Conservation (phyloP, 2,329 filamentous ascomycete species). For the Colletotrichum echinochloae region DNA sequence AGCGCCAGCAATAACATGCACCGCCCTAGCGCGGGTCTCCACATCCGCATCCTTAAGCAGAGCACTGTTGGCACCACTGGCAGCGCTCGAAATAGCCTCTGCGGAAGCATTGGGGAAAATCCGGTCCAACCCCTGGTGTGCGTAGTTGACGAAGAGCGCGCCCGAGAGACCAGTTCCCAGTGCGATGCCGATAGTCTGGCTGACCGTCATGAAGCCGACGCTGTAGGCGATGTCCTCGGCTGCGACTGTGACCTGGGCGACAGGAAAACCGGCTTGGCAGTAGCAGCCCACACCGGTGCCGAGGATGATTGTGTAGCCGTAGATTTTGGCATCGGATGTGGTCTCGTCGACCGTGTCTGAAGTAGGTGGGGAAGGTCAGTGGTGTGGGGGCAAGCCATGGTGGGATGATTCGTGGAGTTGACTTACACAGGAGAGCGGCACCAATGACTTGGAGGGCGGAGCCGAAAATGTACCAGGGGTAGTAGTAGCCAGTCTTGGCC, state of each 20-base stretch:
- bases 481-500: slow-evolving; percentile 56
- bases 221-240: slow-evolving; percentile 45
- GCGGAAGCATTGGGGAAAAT: background rate
- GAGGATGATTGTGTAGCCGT: slow-evolving; percentile 52
- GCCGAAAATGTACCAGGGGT: slow-evolving; percentile 53
- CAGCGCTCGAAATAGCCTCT: too few species aligned
- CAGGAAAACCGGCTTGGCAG: slow-evolving; percentile 49
- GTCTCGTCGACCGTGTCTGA: slow-evolving; percentile 42
- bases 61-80: too few species aligned
- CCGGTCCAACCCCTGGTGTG: background rate
- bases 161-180: slow-evolving; percentile 39
- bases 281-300: slow-evolving; percentile 53
- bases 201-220: slow-evolving; percentile 52
- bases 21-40: too few species aligned
- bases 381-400: too few species aligned
- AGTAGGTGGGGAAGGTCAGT: too few species aligned
- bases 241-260: slow-evolving; percentile 48
- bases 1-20: too few species aligned
- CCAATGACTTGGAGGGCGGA: slow-evolving; percentile 51
- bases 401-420: too few species aligned
- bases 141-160: slow-evolving; percentile 36
- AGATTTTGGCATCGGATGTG: slow-evolving; percentile 42
- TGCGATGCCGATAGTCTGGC: slow-evolving; percentile 26
- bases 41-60: too few species aligned
- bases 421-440: slow-evolving; percentile 49